These are phyloP conservation scores for Cardiospermum halicacabum DNA, from an alignment of 345 rosid genomes.

Conservation along the genomic window DNA sequence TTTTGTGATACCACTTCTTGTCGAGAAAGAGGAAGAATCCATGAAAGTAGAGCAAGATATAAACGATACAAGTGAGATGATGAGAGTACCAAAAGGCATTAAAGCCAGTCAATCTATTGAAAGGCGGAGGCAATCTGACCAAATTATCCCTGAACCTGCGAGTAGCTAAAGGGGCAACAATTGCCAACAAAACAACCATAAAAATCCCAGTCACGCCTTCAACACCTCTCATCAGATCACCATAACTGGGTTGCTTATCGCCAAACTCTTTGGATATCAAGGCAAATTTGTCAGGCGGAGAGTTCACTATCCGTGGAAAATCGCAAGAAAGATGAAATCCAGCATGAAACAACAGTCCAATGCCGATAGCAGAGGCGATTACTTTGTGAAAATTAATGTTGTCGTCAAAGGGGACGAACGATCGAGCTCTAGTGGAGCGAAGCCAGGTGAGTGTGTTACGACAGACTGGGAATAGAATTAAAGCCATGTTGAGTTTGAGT, in stretches of 20 bases:
- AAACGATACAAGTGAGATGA: conserved; percentile 77
- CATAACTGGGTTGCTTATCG: conserved; percentile 58
- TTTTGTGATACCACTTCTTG: conserved; percentile 63
- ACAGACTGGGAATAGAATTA: conserved; percentile 88
- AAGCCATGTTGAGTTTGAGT: conserved; percentile 95
- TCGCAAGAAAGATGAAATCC: conserved; percentile 79
- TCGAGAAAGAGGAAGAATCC: conserved; percentile 68
- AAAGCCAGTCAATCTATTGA: conserved; percentile 81
- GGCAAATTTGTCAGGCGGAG: conserved; percentile 58
- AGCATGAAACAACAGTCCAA: conserved; percentile 65
- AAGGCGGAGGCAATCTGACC: conserved; percentile 70
- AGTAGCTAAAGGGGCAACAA: conserved; percentile 73
- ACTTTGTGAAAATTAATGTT: conserved; percentile 95
- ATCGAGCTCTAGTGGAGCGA: conserved; percentile 67
- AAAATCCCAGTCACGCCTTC: conserved; percentile 77
- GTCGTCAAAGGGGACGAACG: conserved; percentile 72
- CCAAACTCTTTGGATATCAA: conserved; percentile 52
- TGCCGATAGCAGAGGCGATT: conserved; percentile 64
- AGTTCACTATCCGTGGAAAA: conserved; percentile 59
- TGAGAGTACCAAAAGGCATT: conserved; percentile 99
- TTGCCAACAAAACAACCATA: conserved; percentile 62
- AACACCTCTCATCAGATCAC: conserved; percentile 48
- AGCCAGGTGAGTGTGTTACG: conserved; percentile 94
- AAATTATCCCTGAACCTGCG: conserved; percentile 54
- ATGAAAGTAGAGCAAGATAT: conserved; percentile 68